Base-by-base conservation (phyloP, 1,284 basidiomycete genomes). In the Marasmius tenuissimus region DNA sequence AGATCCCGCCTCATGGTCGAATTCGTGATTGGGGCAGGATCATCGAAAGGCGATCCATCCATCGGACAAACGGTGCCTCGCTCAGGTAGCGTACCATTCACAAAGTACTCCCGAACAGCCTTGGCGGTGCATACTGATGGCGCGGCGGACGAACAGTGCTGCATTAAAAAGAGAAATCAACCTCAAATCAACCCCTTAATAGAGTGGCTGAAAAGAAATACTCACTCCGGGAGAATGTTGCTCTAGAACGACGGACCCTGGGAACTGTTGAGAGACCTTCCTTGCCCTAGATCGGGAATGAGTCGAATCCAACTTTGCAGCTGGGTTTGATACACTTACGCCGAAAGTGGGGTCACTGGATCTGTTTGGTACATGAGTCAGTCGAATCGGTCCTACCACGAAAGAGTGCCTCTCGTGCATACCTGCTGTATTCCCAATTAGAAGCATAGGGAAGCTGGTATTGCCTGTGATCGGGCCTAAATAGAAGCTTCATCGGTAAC, bases 71-170 rank as follows among this genome's bases (percentile, higher is more conserved):
- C 33, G 5, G 64, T 65, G 0, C 52, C 62, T 7, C 33, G 12
- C 12, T 59, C 39, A 11, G 66, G 66, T 1, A 67, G 53, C 10
- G 57, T 63, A 18, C 66, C 66, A 39, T 67, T 59, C 12, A 59
- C n/a, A 40, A 67, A 64, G 38, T 67, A 67, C 11, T 52, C 50
- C 10, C 58, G 59, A 39, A 67, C 47, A 27, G 60, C 22, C 4
- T 33, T 18, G 18, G 42, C 40, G 1, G 66, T 65, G 54, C 66
- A 67, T 2, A 42, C 8, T 0, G 64, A 65, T 11, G 66, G 62
- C n/a, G 58, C 66, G 11, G 62, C 48, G 33, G 64, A 2, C 27
- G 66, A 67, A 22, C 49, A 50, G 34, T 67, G 66, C 66, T 65
- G 39, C 34, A 45, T 5, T n/a, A 18, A 45, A 14, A 4, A 7